Base-by-base conservation (phyloP, 2,329 filamentous ascomycete species). In the Pseudogymnoascus sp. region DNA sequence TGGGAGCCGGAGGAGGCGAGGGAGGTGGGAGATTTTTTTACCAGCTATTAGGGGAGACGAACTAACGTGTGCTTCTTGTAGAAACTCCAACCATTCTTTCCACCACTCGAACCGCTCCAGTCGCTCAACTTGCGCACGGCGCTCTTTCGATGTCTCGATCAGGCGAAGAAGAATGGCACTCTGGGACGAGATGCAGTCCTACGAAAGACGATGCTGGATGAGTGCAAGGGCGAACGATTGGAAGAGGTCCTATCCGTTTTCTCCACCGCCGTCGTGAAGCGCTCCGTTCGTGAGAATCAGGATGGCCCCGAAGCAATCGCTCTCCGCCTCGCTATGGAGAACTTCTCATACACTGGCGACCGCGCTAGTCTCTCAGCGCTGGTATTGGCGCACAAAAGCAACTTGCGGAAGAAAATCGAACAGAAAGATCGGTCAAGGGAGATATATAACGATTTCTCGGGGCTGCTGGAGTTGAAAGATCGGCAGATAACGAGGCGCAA, bases 121-220 rank as follows among this genome's bases (percentile, higher is more conserved):
- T 97, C 93, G 5, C 80, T 96, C 69, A 96, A 96, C 72, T 83
- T 99, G 5, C 90, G 95, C 60, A 87, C 90, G 33, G 91, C 90
- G 7, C 81, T 97, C 7, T 89, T 93, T 69, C 85, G 91, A 74
- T 86, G 83, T 67, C 84, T 99, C 61, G 90, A 93, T 66, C 88
- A 91, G 60, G 80, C 91, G 64, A 97, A 97, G 79, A 96, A 96
- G 78, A 90, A 86, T 76, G 93, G 92, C 31, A 79, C 88, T 0
- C 79, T 97, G 7, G 90, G 91, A 2, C 83, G 90, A 59, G 92
- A 96, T 71, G 83, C 84, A 0, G 83, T 96, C 0, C 77, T 97
- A 33, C 86, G 95, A 60, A 97, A 96, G 78, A 96, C 91, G 0
- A 96, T 97, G 90, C 80, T 99, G 60, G 95, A 99, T 72, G 93